A percentile compares a stretch with the other conserved stretches of the same genome.
These are phyloP conservation scores for Zygosaccharomyces rouxii DNA, from an alignment of 805 yeast species.

Conservation along the genomic window DNA sequence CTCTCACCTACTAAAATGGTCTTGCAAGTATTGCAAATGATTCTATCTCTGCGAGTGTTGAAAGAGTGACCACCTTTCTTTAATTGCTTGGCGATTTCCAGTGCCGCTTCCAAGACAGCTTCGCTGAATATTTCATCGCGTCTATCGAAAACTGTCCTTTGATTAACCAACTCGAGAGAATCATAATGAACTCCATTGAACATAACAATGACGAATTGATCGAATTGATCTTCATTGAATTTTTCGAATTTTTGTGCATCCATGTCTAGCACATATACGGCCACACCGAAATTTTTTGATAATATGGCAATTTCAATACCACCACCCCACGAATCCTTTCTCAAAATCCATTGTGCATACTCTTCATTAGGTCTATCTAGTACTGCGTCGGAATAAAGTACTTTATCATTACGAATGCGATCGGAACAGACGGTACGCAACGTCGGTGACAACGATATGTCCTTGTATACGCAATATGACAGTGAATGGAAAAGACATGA, in stretches of 20 bases:
- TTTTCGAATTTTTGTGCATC: slow-evolving; percentile 54
- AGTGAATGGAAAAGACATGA: slow-evolving; percentile 72
- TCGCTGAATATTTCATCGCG: slow-evolving; percentile 32
- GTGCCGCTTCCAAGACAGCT: slow-evolving; percentile 37
- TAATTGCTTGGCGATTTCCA: slow-evolving; percentile 41
- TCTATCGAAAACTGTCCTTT: slow-evolving; percentile 40
- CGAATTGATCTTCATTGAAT: slow-evolving; percentile 45
- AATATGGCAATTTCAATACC: slow-evolving; percentile 70
- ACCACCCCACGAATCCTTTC: slow-evolving; percentile 73
- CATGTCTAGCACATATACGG: slow-evolving; percentile 60
- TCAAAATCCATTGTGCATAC: slow-evolving; percentile 58
- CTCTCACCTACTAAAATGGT: slow-evolving; percentile 53
- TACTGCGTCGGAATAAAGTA: slow-evolving; percentile 50
- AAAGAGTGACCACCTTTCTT: slow-evolving; percentile 56
- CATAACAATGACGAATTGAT: slow-evolving; percentile 47
- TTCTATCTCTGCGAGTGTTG: slow-evolving; percentile 55
- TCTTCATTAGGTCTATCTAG: slow-evolving; percentile 41
- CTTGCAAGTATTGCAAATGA: slow-evolving; percentile 56
- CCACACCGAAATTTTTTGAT: slow-evolving; percentile 46
- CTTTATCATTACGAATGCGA: slow-evolving; percentile 41
- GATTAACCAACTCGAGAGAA: slow-evolving; percentile 43
- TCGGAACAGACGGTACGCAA: slow-evolving; percentile 51
- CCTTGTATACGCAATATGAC: slow-evolving; percentile 46
- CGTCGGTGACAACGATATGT: slow-evolving; percentile 42
- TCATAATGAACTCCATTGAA: slow-evolving; percentile 77